phyloP scores from a whole-genome alignment of 2,329 filamentous ascomycete species.

The Aspergillus eucalypticola region DNA sequence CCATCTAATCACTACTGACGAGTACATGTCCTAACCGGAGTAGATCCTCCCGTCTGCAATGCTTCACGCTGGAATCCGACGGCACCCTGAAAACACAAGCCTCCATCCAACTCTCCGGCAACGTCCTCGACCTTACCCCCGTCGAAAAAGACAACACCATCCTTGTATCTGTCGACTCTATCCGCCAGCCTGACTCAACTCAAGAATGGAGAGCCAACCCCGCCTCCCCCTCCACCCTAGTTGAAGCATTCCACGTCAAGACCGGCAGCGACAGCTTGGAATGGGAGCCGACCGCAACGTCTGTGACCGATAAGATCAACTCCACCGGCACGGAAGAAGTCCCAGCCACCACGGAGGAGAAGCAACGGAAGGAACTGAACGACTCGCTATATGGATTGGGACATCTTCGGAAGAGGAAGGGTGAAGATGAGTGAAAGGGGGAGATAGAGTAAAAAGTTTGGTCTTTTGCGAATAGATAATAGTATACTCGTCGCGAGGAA shows the following conservation, averaged over 20 bases:
- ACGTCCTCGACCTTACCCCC: conserved; percentile 61
- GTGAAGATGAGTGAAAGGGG: conserved; percentile 26
- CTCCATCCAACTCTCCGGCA: conserved; percentile 62
- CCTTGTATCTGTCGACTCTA: conserved; percentile 56
- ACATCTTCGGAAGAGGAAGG: conserved; percentile 42
- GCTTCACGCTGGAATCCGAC: conserved; percentile 58
- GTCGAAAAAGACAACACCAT: conserved; percentile 33
- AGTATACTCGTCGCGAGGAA: not conserved
- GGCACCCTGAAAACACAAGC: conserved; percentile 53
- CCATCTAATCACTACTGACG: not conserved
- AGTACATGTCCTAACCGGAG: conserved; percentile 43
- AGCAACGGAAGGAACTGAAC: conserved; percentile 35
- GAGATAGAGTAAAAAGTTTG: not conserved
- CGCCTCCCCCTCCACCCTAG: conserved; percentile 22
- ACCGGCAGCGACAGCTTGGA: conserved; percentile 23
- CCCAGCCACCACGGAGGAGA: conserved; percentile 27
- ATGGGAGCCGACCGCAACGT: conserved; percentile 27
- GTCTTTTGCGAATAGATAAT: not conserved
- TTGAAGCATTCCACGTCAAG: conserved; percentile 34
- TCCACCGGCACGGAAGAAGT: conserved; percentile 31
- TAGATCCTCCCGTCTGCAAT: conserved; percentile 67
- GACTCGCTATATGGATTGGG: conserved; percentile 42
- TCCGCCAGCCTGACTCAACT: conserved; percentile 55
- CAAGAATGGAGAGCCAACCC: conserved; percentile 36
- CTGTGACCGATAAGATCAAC: conserved; percentile 31